Evolutionary conservation across 345 rosid species (phyloP), one percentile per base, ranked within the genome.

Genomic region (Stellera chamaejasme): DNA sequence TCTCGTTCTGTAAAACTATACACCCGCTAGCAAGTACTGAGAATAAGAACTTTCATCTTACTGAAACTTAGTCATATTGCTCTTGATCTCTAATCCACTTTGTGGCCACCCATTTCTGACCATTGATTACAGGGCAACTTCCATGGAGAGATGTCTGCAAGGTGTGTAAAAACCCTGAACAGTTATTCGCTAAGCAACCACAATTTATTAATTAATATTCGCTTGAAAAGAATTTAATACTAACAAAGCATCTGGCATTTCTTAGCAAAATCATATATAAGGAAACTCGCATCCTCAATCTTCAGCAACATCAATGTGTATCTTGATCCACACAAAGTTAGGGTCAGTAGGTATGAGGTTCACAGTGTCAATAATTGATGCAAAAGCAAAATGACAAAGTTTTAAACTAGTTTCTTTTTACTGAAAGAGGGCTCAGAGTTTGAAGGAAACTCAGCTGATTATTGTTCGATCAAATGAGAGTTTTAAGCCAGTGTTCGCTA

Each of bases 41-140:
- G 25, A 27, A 6, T 0, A n/a, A 25, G 3, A 50, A 50, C 13
- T 41, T 45, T 10, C 54, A 49, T 28, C 27, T 15, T 46, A 41
- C 25, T 16, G 45, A 14, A 16, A 61, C 23, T 59, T 54, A 67
- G 43, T 71, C 78, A 56, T 54, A 59, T 58, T 46, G n/a, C 50
- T 50, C 72, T 79, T 70, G 84, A 59, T 88, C 86, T 73, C 96
- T 81, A 62, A 88, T 81, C 96, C 94, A 88, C 74, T 88, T 88
- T 43, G 96, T 73, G 1, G 88, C 96, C 52, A 85, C 94, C 96
- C 96, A 88, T 71, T 88, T 88, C 79, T 88, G 80, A 57, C 96
- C 96, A 58, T 66, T 73, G 59, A 69, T 70, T 46, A 88, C 94
- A 0, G 94, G 85, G 59, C 94, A 88, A 70, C 96, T 88, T 58